A percentile compares a stretch with the other conserved stretches of the same genome.
Conservation (phyloP, 352 stramenopile genomes). For the Globisporangium orthogonon region DNA sequence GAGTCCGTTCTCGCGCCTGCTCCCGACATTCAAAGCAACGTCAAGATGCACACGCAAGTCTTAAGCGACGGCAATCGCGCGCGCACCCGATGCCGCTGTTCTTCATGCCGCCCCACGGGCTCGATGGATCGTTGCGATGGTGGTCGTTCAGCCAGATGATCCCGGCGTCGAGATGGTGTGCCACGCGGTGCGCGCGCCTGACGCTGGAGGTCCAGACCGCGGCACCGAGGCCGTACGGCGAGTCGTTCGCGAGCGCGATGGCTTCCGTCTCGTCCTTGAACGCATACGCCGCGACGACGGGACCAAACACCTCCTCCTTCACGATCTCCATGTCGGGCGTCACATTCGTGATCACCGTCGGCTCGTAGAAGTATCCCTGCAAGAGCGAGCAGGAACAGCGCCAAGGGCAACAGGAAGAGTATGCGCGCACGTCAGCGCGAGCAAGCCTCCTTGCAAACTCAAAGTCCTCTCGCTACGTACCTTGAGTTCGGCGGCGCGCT, state of each 20-base stretch:
- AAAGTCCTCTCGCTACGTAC: not conserved
- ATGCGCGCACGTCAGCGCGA: no score
- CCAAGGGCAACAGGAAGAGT: no score
- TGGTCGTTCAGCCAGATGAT: constrained; percentile 91
- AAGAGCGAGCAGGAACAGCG: not conserved
- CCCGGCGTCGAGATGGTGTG: constrained; percentile 77
- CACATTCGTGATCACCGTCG: constrained; percentile 86
- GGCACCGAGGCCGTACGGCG: constrained; percentile 73
- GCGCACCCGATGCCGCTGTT: constrained; percentile 53
- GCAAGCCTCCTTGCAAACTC: not conserved
- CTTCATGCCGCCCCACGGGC: constrained; percentile 69
- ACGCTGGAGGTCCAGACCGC: constrained; percentile 85
- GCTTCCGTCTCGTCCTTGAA: constrained; percentile 68
- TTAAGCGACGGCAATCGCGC: not conserved
- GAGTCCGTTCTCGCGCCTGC: constrained; percentile 81
- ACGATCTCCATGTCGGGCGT: constrained; percentile 70
- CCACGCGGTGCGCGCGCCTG: constrained; percentile 70
- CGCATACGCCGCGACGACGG: constrained; percentile 49
- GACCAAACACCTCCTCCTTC: constrained; percentile 86
- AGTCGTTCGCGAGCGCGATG: constrained; percentile 73
- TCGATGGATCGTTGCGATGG: constrained; percentile 47
- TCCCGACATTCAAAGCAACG: not conserved
- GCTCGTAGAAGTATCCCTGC: constrained; percentile 88
- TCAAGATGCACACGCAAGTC: not conserved
- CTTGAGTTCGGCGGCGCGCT: constrained; percentile 27